phyloP scores from a whole-genome alignment of 257 asterid genomes.

The Dorcoceras hygrometricum region DNA sequence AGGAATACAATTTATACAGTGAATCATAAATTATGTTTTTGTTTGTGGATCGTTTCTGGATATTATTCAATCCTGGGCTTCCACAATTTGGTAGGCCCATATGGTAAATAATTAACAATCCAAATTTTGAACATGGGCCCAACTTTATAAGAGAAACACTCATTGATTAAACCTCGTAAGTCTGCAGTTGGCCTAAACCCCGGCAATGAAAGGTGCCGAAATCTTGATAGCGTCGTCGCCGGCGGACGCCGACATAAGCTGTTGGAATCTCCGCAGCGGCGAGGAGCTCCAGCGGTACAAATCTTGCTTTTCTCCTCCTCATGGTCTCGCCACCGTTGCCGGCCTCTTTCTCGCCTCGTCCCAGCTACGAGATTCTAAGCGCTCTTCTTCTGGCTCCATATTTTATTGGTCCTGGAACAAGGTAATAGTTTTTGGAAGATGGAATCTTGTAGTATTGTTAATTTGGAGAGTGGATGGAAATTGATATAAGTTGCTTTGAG shows the following conservation, averaged over 20 bases:
- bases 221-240: slow-evolving; percentile 49
- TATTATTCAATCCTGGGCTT: not conserved
- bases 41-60: not conserved
- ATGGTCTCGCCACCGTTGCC: slow-evolving; percentile 39
- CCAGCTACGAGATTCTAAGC: slow-evolving; percentile 42
- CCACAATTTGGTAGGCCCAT: not conserved
- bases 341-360: slow-evolving; percentile 47
- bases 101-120: not conserved
- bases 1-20: not conserved
- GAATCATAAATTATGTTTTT: not conserved
- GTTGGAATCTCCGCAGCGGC: slow-evolving; percentile 48
- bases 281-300: slow-evolving; percentile 35
- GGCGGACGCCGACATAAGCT: slow-evolving; percentile 44
- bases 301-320: slow-evolving; percentile 40
- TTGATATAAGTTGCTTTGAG: slow-evolving; percentile 6
- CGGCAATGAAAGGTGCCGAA: slow-evolving; percentile 36
- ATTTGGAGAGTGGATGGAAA: slow-evolving; percentile 3
- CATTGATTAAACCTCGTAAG: not conserved
- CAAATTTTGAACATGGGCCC: not conserved
- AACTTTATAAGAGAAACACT: not conserved
- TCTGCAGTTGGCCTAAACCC: not conserved
- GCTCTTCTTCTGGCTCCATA: slow-evolving; percentile 39
- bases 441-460: not conserved
- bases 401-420: slow-evolving; percentile 53
- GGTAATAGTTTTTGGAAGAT: slow-evolving; percentile 27